A percentile compares a stretch with the other conserved stretches of the same genome.
phyloP scores from a whole-genome alignment of 306 rosid species.

The Lupinus albus region DNA sequence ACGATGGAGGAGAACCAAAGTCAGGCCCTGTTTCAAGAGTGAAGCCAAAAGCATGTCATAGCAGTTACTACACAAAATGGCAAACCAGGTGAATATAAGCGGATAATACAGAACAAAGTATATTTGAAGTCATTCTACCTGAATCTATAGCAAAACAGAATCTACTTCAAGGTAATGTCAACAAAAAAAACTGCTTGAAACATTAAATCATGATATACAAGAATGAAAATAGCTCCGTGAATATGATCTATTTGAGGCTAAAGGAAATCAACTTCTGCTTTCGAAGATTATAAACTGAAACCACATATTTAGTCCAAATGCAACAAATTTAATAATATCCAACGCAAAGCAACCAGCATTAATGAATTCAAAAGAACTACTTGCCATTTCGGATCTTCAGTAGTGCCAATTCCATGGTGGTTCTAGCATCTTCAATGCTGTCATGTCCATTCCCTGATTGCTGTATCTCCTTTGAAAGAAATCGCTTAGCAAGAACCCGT shows the following conservation, averaged over 20 bases:
- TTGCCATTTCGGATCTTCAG: conserved; percentile 77
- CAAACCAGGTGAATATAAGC: conserved; percentile 24
- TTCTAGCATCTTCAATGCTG: conserved; percentile 92
- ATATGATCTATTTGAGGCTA: background rate
- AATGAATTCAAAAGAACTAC: conserved; percentile 42
- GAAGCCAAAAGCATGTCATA: conserved; percentile 35
- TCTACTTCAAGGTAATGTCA: background rate
- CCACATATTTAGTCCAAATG: conserved; percentile 2
- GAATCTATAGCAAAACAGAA: conserved; percentile 20
- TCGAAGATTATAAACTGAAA: conserved; percentile 19
- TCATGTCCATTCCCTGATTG: conserved; percentile 89
- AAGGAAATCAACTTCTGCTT: background rate
- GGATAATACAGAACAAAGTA: background rate
- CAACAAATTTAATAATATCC: conserved; percentile 15
- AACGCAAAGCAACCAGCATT: conserved; percentile 15
- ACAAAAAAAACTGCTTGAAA: background rate
- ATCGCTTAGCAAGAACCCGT: conserved; percentile 73
- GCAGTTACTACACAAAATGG: conserved; percentile 22
- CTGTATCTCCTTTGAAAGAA: conserved; percentile 86
- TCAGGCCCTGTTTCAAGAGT: conserved; percentile 73
- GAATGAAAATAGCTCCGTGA: background rate
- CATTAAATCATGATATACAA: background rate
- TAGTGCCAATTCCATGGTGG: conserved; percentile 86
- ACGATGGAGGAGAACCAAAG: conserved; percentile 82
- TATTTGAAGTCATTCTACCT: background rate